phyloP scores from a whole-genome alignment of 2,329 filamentous ascomycete species.

The Microsporum audouinii region DNA sequence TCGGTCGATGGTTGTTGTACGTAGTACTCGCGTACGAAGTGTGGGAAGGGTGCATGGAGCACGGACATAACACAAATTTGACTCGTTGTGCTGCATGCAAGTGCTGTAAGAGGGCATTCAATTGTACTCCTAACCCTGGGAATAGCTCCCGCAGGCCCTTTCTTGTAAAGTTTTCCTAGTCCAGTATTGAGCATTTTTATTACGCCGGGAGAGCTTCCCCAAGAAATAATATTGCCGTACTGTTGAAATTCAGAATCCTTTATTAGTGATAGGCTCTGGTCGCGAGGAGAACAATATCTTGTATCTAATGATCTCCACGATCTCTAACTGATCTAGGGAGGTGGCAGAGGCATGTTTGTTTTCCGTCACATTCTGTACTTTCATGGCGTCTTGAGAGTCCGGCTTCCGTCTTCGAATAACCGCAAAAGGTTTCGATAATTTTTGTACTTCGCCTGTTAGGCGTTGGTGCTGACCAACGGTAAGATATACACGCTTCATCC shows the following conservation, averaged over 20 bases:
- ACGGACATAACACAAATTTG: not conserved
- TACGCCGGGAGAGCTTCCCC: not conserved
- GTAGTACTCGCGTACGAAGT: not conserved
- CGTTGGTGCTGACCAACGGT: constrained; percentile 84
- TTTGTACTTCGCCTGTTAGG: constrained; percentile 81
- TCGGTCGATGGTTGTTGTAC: not conserved
- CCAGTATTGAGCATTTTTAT: not conserved
- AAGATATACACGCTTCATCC: constrained; percentile 84
- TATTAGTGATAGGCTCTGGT: constrained; percentile 61
- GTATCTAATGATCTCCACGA: constrained; percentile 76
- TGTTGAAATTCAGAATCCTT: not conserved
- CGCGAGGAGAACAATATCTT: constrained; percentile 76
- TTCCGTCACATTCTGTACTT: not conserved
- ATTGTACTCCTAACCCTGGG: not conserved
- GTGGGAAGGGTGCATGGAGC: not conserved
- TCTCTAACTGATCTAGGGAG: constrained; percentile 49
- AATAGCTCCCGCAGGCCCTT: not conserved
- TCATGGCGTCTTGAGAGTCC: constrained; percentile 8
- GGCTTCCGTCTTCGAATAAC: constrained; percentile 52
- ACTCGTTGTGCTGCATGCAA: not conserved
- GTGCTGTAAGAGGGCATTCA: not conserved
- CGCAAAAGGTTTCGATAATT: constrained; percentile 64
- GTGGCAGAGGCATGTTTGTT: constrained; percentile 16
- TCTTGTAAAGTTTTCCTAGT: not conserved
- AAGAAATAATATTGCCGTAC: not conserved